These are phyloP conservation scores for Boletus semigastroideus DNA, from an alignment of 1,284 basidiomycete genomes.

Conservation along the genomic window DNA sequence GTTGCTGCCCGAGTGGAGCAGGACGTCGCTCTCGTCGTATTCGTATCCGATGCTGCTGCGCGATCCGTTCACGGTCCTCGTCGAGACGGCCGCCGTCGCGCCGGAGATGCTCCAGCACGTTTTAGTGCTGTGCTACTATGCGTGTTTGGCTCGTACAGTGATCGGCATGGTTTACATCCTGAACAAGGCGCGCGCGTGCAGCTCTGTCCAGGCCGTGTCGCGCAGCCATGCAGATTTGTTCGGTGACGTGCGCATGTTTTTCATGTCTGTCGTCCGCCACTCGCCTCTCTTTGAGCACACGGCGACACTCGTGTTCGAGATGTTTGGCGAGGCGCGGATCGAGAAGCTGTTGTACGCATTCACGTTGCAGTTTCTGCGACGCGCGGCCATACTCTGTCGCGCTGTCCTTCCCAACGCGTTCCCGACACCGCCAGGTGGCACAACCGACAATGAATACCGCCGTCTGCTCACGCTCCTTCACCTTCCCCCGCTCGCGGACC, in stretches of 20 bases:
- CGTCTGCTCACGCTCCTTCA: conserved; percentile 75
- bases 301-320: conserved; percentile 71
- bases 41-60: conserved; percentile 80
- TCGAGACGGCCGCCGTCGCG: conserved; percentile 85
- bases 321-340: conserved; percentile 77
- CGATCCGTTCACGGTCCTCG: conserved; percentile 84
- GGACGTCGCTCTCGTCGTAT: conserved; percentile 71
- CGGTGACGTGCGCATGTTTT: conserved; percentile 81
- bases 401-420: conserved; percentile 69
- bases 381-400: conserved; percentile 84
- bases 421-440: conserved; percentile 36
- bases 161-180: conserved; percentile 79
- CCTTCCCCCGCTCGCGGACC: conserved; percentile 69
- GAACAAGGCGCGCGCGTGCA: conserved; percentile 63
- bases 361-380: conserved; percentile 92
- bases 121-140: conserved; percentile 84
- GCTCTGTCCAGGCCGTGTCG: conserved; percentile 40
- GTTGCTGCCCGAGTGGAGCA: conserved; percentile 86
- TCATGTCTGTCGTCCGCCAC: conserved; percentile 79
- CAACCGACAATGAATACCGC: conserved; percentile 67
- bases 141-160: conserved; percentile 81
- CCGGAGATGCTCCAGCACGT: conserved; percentile 88
- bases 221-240: conserved; percentile 65
- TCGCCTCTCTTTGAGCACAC: conserved; percentile 79
- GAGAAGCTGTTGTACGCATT: conserved; percentile 88